These are phyloP conservation scores for Nannochloropsis gaditana DNA, from an alignment of 108 stramenopile genomes.

Conservation along the genomic window DNA sequence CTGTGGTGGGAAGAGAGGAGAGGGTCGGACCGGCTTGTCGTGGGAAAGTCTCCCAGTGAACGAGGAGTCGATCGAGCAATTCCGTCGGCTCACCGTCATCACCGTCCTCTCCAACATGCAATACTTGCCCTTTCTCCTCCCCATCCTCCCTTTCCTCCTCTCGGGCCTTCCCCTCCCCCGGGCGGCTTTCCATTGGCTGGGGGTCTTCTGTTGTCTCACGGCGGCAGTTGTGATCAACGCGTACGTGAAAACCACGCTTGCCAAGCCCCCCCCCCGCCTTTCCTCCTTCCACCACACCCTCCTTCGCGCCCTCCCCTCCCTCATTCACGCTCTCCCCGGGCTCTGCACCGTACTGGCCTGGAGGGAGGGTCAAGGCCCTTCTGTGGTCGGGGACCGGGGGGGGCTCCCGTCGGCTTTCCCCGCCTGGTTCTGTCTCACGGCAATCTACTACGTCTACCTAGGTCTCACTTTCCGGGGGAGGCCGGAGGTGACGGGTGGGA, in stretches of 20 bases:
- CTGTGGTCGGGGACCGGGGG: not conserved
- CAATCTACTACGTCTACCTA: not conserved
- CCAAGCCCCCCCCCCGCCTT: not conserved
- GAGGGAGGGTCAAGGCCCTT: not conserved
- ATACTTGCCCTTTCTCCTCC: slow-evolving; percentile 13
- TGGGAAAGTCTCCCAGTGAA: not conserved
- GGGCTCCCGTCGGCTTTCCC: not conserved
- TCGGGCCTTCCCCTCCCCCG: not conserved
- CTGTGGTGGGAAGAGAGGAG: no score
- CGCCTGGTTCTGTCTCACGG: not conserved
- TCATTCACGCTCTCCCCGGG: not conserved
- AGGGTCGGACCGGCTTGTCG: not conserved
- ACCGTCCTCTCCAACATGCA: slow-evolving; percentile 1
- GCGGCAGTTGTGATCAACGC: not conserved
- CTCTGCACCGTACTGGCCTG: not conserved
- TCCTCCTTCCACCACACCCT: not conserved
- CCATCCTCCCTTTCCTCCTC: not conserved
- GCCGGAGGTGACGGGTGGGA: not conserved
- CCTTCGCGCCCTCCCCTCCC: not conserved
- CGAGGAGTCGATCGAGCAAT: not conserved
- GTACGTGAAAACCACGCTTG: slow-evolving; percentile 5
- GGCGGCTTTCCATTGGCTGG: not conserved
- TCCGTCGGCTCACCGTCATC: not conserved
- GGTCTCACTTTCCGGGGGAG: not conserved
- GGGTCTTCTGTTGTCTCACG: not conserved